Conservation (phyloP, 371 early-diverging fungal genomes). For the Dichotomocladium elegans region DNA sequence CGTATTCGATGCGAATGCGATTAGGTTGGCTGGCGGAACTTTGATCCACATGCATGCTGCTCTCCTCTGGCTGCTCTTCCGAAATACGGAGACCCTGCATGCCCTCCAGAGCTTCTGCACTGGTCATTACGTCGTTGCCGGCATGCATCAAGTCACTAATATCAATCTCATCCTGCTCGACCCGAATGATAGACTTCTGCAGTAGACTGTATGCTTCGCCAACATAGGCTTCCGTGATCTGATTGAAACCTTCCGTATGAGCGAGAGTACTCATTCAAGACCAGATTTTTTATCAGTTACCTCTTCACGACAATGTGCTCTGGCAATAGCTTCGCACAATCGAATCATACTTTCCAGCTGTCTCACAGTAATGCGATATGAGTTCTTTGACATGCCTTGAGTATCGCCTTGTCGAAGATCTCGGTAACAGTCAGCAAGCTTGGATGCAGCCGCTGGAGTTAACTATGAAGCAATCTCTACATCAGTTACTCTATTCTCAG, state of each 20-base stretch:
- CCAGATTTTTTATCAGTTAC: constrained; percentile 31
- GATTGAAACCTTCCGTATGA: background rate
- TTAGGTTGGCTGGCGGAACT: constrained; percentile 11
- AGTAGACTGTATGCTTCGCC: constrained; percentile 91
- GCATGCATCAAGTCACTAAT: constrained; percentile 40
- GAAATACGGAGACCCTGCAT: constrained; percentile 11
- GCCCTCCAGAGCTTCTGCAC: constrained; percentile 37
- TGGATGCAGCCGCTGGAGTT: constrained; percentile 74
- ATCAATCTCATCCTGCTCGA: constrained; percentile 87
- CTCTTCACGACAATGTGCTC: constrained; percentile 78
- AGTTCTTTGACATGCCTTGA: constrained; percentile 68
- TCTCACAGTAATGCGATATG: constrained; percentile 97
- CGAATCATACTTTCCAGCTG: constrained; percentile 98
- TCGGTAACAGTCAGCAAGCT: constrained; percentile 86
- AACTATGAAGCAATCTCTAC: constrained; percentile 40
- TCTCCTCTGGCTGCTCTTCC: constrained; percentile 10
- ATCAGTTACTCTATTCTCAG: background rate
- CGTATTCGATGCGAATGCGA: constrained; percentile 59
- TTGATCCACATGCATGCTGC: constrained; percentile 31
- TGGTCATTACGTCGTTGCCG: constrained; percentile 27
- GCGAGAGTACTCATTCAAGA: background rate
- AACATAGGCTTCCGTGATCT: constrained; percentile 78
- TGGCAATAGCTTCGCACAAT: constrained; percentile 96
- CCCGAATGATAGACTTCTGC: constrained; percentile 88
- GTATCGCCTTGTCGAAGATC: constrained; percentile 90